Conservation (phyloP, 2,329 filamentous ascomycete species). For the Botryotinia calthae region DNA sequence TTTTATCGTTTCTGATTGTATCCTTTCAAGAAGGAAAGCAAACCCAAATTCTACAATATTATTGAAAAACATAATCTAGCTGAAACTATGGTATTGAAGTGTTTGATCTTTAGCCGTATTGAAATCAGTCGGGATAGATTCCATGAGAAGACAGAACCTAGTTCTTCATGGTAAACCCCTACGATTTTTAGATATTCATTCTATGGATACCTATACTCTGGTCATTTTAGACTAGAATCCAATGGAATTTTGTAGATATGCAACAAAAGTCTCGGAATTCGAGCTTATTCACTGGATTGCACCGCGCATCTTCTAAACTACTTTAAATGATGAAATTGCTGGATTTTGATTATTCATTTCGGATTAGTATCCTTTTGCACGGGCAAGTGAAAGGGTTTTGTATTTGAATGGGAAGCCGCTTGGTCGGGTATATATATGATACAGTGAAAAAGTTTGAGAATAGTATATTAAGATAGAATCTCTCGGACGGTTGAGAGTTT, state of each 20-base stretch:
- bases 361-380: neutral
- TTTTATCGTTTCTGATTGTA: neutral
- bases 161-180: neutral
- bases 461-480: too few species aligned
- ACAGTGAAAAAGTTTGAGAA: too few species aligned
- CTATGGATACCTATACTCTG: too few species aligned
- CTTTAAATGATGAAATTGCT: rapidly evolving
- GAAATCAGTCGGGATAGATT: neutral
- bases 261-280: neutral
- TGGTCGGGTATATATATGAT: too few species aligned
- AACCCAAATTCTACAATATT: neutral
- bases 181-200: too few species aligned
- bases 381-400: too few species aligned
- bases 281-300: neutral
- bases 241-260: too few species aligned
- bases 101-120: neutral
- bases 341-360: neutral
- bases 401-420: too few species aligned
- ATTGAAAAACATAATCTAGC: neutral
- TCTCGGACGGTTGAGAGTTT: neutral
- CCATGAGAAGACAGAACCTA: neutral
- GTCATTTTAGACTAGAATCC: too few species aligned
- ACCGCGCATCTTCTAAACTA: neutral
- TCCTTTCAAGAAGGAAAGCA: neutral
- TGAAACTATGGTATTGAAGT: neutral